Evolutionary conservation across 2,329 filamentous ascomycete species (phyloP).

Genomic region (Aspergillus transmontanensis): DNA sequence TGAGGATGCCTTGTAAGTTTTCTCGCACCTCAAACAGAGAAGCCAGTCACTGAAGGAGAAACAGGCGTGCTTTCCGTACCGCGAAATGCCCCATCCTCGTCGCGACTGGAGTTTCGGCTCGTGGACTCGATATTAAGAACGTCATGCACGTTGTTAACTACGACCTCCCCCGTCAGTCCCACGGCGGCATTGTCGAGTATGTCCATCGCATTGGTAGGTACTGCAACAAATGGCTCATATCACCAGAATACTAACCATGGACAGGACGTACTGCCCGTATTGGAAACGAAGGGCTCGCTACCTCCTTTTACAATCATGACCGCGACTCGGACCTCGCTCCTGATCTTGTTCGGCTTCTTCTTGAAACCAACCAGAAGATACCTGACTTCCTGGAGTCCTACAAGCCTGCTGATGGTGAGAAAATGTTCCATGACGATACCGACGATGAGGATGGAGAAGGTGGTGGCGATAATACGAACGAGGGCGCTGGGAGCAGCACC

Average conservation of each 20-base stretch:
- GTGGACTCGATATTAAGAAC: conserved; percentile 85
- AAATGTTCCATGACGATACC: conserved; percentile 58
- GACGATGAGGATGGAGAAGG: conserved; percentile 44
- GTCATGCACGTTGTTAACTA: conserved; percentile 93
- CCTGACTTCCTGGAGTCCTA: conserved; percentile 77
- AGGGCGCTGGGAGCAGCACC: conserved; percentile 17
- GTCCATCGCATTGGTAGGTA: conserved; percentile 84
- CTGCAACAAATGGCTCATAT: not conserved
- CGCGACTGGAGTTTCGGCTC: conserved; percentile 81
- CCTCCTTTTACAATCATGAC: conserved; percentile 79
- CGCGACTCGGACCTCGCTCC: conserved; percentile 71
- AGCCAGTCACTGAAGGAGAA: conserved; percentile 3
- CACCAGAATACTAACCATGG: not conserved
- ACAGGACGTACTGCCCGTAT: conserved; percentile 89
- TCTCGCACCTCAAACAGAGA: not conserved
- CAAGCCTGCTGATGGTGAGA: conserved; percentile 42
- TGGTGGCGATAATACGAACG: conserved; percentile 17
- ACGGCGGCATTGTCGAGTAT: conserved; percentile 93
- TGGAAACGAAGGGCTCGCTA: conserved; percentile 81
- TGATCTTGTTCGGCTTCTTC: conserved; percentile 75
- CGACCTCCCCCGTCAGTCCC: conserved; percentile 71
- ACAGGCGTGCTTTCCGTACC: conserved; percentile 73
- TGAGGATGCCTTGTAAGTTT: conserved; percentile 78
- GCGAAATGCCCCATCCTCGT: conserved; percentile 79
- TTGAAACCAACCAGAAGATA: conserved; percentile 76